Evolutionary conservation across 345 rosid genomes (phyloP).

Genomic region (Brassica cretica): DNA sequence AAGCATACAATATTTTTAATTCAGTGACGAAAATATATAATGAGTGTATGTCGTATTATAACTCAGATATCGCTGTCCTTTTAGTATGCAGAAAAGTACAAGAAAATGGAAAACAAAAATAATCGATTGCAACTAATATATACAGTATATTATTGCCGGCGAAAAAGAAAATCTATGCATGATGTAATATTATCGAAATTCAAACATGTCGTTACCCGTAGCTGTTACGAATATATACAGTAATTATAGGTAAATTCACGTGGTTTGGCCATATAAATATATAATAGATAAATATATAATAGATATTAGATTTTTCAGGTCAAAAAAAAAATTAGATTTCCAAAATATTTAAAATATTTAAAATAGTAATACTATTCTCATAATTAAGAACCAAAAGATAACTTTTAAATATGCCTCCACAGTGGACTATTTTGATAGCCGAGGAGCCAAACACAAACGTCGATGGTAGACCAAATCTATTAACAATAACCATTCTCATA

Average conservation of each 20-base stretch:
- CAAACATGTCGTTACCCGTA: conserved; percentile 18
- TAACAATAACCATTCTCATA: not conserved
- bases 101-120: conserved; percentile 3
- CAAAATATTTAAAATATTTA: conserved; percentile 9
- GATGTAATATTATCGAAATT: conserved; percentile 2
- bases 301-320: not conserved
- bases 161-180: not conserved
- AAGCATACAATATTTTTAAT: not conserved
- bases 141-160: not conserved
- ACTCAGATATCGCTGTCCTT: not conserved
- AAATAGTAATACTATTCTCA: not conserved
- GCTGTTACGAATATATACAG: not conserved
- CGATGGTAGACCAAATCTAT: conserved; percentile 31
- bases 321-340: too few relatives aligned
- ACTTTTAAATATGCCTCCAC: conserved; percentile 27
- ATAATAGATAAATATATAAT: too few relatives aligned
- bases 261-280: conserved; percentile 29
- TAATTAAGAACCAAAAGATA: conserved; percentile 12
- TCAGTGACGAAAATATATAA: not conserved
- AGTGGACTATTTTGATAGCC: conserved; percentile 18
- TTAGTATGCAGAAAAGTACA: conserved; percentile 20
- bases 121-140: conserved; percentile 6
- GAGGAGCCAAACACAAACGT: conserved; percentile 33
- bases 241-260: conserved; percentile 28
- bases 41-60: not conserved